Base-by-base conservation (phyloP, 2,329 filamentous ascomycete genomes). In the Verticillium alfalfae region DNA sequence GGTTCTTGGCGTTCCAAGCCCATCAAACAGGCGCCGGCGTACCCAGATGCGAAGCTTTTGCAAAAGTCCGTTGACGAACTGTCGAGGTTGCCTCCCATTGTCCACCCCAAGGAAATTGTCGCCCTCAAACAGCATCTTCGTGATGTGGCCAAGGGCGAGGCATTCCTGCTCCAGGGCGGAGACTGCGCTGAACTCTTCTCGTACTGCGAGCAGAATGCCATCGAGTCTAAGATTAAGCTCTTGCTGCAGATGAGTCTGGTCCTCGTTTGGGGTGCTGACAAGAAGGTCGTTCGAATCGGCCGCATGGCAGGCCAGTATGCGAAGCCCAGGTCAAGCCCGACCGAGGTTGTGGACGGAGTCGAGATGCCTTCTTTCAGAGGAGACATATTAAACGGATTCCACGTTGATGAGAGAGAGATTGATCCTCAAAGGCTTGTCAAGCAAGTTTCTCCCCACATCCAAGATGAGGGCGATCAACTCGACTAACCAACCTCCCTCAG, bases 281-380 rank as follows among this genome's bases (percentile, higher is more conserved):
- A 87, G 77, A 91, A 91, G 6, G 93, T 99, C 4, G 92, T 99
- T 57, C 88, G 95, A 67, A 96, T 99, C 70, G 95, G 92, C 16
- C 88, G 95, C 64, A 97, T 98, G 88, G 95, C 95, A 13, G 95
- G 95, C 3, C 95, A 99, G 81, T 99, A 97, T 71, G 95, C 95
- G 36, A 99, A 99, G 78, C 95, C 94, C 2, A 83, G 95, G 61
- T 97, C 92, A 4, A 96, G 89, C 68, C 91, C 94, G 0, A 93
- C 87, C 41, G 95, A 99, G 78, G 84, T 87, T 1, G 79, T 96
- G 58, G 81, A 96, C 66, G 93, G 93, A 59, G 85, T 86, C 63
- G 86, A 92, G 70, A 89, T 97, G 60, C 91, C 92, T 4, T 95
- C 91, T 52, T 99, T 98, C 82, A 84, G 95, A 59, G 95, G 95